Percentiles rank a stretch among this genome's conserved stretches.
These are phyloP conservation scores for Naganishia vaughanmartiniae DNA, from an alignment of 768 basidiomycete species.

Conservation along the genomic window DNA sequence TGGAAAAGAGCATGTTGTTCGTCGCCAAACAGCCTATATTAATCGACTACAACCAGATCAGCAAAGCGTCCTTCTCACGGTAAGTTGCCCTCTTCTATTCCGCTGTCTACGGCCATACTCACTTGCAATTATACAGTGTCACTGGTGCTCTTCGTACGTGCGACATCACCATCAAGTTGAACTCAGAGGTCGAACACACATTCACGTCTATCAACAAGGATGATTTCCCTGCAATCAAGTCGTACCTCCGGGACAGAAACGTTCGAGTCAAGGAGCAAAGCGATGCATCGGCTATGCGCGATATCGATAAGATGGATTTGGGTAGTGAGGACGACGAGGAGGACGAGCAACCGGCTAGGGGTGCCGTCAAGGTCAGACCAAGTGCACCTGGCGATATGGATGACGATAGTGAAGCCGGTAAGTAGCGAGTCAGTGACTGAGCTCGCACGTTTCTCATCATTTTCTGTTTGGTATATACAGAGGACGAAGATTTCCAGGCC, in stretches of 20 bases:
- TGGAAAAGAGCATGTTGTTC: conserved; percentile 97
- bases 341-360: conserved; percentile 74
- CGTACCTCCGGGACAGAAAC: conserved; percentile 84
- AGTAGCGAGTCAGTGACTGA: neutral
- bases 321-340: conserved; percentile 57
- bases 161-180: conserved; percentile 47
- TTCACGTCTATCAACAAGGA: conserved; percentile 96
- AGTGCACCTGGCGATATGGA: conserved; percentile 59
- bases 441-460: neutral
- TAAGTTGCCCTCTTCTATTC: conserved; percentile 37
- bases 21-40: conserved; percentile 92
- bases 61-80: conserved; percentile 85
- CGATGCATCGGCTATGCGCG: conserved; percentile 68
- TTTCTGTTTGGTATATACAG: conserved; percentile 35
- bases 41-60: conserved; percentile 83
- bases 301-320: conserved; percentile 61
- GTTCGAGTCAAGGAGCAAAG: conserved; percentile 93
- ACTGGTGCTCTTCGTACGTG: conserved; percentile 65
- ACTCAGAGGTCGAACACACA: conserved; percentile 76
- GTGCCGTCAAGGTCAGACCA: conserved; percentile 53
- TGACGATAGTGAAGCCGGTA: conserved; percentile 44
- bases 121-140: conserved; percentile 57
- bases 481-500: conserved; percentile 88
- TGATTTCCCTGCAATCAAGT: conserved; percentile 80
- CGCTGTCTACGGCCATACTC: neutral